Evolutionary conservation across 2,329 filamentous ascomycete genomes (phyloP), one percentile per base, ranked within the genome.

Genomic region (Metarhizium guizhouense): DNA sequence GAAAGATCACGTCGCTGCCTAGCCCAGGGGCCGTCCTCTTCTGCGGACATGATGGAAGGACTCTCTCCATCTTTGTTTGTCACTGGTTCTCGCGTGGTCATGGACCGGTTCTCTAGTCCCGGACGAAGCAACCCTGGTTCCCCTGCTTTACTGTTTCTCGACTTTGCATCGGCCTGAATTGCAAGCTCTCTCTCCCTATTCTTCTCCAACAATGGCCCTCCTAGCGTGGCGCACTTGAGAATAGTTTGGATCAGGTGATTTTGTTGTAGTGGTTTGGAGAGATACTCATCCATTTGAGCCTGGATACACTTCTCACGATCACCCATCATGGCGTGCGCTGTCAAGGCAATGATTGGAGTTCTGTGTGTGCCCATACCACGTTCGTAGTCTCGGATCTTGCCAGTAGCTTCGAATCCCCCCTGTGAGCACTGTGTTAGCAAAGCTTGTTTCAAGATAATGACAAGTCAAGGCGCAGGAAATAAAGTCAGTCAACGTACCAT

Each of bases 191-290:
- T 76, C 67, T 86, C 83, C 52, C 83, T 74, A 64, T 86, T 87
- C 72, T 90, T 88, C 69, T 94, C 89, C 53, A 93, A 80, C 54
- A 95, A 77, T 52, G 87, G 86, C 49, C 90, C 87, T 56, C 93
- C 91, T 38, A 97, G 84, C 4, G 94, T 96, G 13, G 91, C 93
- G 68, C 93, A 97, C 71, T 96, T 96, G 61, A 97, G 82, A 58
- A 99, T 97, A 1, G 92, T 96, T 74, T 97, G 93, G 66, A 97
- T 96, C 66, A 97, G 86, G 70, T 96, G 90, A 69, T 95, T 96
- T 68, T 96, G 93, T 72, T 96, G 95, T 58, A 97, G 78, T 30
- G 93, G 93, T 70, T 99, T 99, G 18, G 93, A 96, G 47, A 99
- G 78, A 68, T 99, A 99, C 71, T 99, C 94, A 70, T 99, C 94